Conservation (phyloP, 768 basidiomycete species). For the Mycena vitilis region DNA sequence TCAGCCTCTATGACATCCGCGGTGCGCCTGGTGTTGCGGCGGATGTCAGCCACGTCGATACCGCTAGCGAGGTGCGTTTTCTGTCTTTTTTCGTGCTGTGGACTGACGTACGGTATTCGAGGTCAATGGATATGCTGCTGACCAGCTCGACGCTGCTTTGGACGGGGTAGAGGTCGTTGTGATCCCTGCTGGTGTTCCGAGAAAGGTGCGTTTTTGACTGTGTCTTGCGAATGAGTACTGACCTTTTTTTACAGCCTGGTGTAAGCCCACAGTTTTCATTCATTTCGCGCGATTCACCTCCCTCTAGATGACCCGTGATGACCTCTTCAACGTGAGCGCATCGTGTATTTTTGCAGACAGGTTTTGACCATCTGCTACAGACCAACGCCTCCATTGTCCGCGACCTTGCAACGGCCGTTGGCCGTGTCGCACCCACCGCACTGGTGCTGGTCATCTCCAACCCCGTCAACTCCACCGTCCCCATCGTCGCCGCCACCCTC, state of each 20-base stretch:
- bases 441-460: slow-evolving; percentile 97
- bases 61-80: slow-evolving; percentile 74
- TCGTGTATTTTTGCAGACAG: not conserved
- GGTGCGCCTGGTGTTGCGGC: slow-evolving; percentile 97
- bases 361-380: slow-evolving; percentile 48
- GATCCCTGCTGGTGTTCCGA: slow-evolving; percentile 98
- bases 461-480: slow-evolving; percentile 98
- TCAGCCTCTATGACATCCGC: slow-evolving; percentile 94
- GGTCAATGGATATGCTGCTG: slow-evolving; percentile 85
- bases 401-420: slow-evolving; percentile 91
- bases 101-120: slow-evolving; percentile 29
- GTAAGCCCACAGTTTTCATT: slow-evolving; percentile 61
- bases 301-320: slow-evolving; percentile 92
- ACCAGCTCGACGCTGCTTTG: slow-evolving; percentile 90
- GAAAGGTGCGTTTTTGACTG: slow-evolving; percentile 76
- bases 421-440: slow-evolving; percentile 89
- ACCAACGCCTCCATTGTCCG: slow-evolving; percentile 98
- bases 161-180: slow-evolving; percentile 93
- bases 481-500: slow-evolving; percentile 93
- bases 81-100: slow-evolving; percentile 25
- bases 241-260: slow-evolving; percentile 69
- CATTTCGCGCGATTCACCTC: slow-evolving; percentile 39
- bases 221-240: slow-evolving; percentile 8
- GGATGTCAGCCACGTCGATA: slow-evolving; percentile 96
- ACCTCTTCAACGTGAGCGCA: slow-evolving; percentile 88